phyloP scores from a whole-genome alignment of 2,329 filamentous ascomycete species.

The Teratosphaeria viscida region DNA sequence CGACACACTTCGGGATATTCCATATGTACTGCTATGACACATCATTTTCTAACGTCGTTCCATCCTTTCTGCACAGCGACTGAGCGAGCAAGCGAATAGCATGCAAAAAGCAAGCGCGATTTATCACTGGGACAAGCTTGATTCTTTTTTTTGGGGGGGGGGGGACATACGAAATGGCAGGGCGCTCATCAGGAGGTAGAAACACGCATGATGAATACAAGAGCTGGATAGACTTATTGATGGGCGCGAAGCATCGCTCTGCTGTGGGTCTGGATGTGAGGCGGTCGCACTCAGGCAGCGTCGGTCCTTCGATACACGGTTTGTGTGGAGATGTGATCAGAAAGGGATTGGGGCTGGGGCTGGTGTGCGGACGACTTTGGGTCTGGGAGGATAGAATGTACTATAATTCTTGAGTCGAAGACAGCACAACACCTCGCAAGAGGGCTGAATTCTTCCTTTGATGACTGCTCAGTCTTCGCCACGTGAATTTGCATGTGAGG shows the following conservation, averaged over 20 bases:
- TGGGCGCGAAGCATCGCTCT: background rate
- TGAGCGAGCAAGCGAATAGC: background rate
- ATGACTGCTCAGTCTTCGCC: background rate
- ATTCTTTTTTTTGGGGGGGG: background rate
- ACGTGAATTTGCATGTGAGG: background rate
- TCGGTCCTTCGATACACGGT: background rate
- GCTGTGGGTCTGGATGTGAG: too few species aligned
- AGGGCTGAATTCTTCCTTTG: background rate
- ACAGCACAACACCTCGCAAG: background rate
- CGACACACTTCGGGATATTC: background rate
- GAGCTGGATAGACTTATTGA: conserved; percentile 1
- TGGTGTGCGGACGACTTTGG: background rate
- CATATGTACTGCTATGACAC: background rate
- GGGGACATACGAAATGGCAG: background rate
- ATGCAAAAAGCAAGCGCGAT: too few species aligned
- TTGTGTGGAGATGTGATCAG: background rate
- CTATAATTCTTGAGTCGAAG: background rate
- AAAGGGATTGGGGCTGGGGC: background rate
- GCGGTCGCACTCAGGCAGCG: background rate
- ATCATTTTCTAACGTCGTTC: background rate
- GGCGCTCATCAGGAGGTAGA: background rate
- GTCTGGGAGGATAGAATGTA: background rate
- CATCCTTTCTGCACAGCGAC: background rate
- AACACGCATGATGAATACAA: background rate
- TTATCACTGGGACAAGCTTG: too few species aligned